These are phyloP conservation scores for Auriscalpium orientale DNA, from an alignment of 768 basidiomycete genomes.

Conservation along the genomic window DNA sequence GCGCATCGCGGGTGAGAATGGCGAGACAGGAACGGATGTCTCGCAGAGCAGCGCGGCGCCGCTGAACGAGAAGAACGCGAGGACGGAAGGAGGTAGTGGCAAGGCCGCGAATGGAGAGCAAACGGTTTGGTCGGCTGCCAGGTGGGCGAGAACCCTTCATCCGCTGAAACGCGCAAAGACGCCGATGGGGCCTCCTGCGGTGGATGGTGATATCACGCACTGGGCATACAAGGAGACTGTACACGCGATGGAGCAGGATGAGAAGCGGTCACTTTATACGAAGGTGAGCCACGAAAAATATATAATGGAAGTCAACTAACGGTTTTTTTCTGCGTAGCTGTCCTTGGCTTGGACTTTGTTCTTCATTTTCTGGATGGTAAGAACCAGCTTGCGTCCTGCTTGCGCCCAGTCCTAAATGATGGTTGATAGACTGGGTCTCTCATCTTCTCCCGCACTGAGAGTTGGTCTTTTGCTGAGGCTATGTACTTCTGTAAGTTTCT, in stretches of 20 bases:
- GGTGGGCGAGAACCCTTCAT: neutral
- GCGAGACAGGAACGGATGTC: neutral
- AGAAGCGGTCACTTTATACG: constrained; percentile 46
- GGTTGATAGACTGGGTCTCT: constrained; percentile 50
- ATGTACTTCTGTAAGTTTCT: constrained; percentile 61
- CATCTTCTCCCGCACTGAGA: constrained; percentile 63
- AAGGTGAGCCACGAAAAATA: constrained; percentile 32
- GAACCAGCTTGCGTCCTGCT: constrained; percentile 12
- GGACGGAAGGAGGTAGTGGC: no score
- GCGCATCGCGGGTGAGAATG: neutral
- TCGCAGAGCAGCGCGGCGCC: neutral
- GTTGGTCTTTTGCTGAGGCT: constrained; percentile 55
- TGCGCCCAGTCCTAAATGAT: neutral
- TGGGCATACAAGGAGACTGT: constrained; percentile 15
- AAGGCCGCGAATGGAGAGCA: neutral
- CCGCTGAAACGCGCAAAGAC: neutral
- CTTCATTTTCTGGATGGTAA: constrained; percentile 71
- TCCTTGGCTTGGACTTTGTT: constrained; percentile 52
- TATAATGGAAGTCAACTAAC: no score
- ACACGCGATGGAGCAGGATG: constrained; percentile 23
- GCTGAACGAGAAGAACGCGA: neutral
- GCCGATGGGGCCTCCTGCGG: constrained; percentile 12
- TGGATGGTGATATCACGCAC: neutral
- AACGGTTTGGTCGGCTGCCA: neutral
- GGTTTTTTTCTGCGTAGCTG: constrained; percentile 19